A percentile compares a stretch with the other conserved stretches of the same genome.
phyloP scores from a whole-genome alignment of 2,329 filamentous ascomycete genomes.

The Colletotrichum zoysiae region DNA sequence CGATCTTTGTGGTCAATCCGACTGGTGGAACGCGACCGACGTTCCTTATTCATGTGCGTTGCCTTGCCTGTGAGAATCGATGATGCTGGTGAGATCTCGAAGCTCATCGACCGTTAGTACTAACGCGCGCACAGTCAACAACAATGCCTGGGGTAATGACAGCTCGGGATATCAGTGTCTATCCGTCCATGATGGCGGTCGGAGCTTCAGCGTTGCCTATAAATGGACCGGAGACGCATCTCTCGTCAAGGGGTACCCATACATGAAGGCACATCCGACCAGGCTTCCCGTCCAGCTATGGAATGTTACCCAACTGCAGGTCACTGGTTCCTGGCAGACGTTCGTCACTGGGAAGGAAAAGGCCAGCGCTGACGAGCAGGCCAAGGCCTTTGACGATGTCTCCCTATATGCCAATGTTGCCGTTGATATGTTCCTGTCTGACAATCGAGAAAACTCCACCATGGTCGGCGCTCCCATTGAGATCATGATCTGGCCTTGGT shows the following conservation, averaged over 20 bases:
- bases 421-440: constrained; percentile 39
- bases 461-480: constrained; percentile 37
- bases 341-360: constrained; percentile 35
- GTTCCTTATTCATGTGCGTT: constrained; percentile 39
- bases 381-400: constrained; percentile 30
- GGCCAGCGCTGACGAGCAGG: constrained; percentile 28
- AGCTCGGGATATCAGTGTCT: constrained; percentile 40
- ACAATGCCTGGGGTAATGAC: constrained; percentile 40
- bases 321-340: constrained; percentile 36
- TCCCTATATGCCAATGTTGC: constrained; percentile 39
- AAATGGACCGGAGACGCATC: constrained; percentile 39
- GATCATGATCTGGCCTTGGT: constrained; percentile 41
- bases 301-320: constrained; percentile 36
- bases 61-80: background rate
- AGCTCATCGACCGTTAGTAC: background rate
- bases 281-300: constrained; percentile 35
- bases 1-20: constrained; percentile 37
- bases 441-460: constrained; percentile 36
- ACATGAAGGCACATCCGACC: constrained; percentile 36
- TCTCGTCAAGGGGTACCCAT: constrained; percentile 38
- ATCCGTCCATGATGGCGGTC: constrained; percentile 32
- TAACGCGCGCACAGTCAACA: constrained; percentile 29
- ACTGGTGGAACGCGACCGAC: constrained; percentile 39
- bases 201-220: constrained; percentile 35
- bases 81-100: background rate